Percentiles rank a stretch among this genome's conserved stretches.
Conservation (phyloP, 2,329 filamentous ascomycete genomes). For the Coniella vitis region DNA sequence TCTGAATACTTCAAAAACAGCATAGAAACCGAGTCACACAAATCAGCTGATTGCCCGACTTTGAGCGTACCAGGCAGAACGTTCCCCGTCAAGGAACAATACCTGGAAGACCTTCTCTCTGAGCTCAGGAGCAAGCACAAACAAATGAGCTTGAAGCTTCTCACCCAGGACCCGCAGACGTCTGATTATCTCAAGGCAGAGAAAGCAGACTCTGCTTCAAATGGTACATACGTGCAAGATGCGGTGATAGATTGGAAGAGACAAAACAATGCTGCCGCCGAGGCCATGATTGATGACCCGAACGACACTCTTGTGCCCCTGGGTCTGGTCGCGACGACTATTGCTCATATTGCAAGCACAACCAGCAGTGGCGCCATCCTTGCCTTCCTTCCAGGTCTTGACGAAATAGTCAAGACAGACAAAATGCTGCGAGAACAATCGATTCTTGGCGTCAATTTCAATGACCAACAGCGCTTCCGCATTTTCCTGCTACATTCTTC, state of each 20-base stretch:
- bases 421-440: constrained; percentile 29
- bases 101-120: constrained; percentile 5
- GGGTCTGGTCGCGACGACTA: constrained; percentile 34
- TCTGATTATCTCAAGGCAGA: background rate
- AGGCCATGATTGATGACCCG: background rate
- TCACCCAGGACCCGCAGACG: background rate
- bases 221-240: background rate
- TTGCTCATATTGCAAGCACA: constrained; percentile 38
- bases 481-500: constrained; percentile 40
- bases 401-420: constrained; percentile 19
- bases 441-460: constrained; percentile 32
- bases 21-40: background rate
- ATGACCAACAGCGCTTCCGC: constrained; percentile 31
- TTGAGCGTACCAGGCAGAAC: constrained; percentile 11
- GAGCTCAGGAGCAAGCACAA: background rate
- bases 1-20: constrained; percentile 7
- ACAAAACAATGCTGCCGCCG: background rate
- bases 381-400: constrained; percentile 38
- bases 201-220: background rate
- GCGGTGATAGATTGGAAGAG: constrained; percentile 3
- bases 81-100: constrained; percentile 9
- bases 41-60: background rate
- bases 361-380: constrained; percentile 37
- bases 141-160: background rate
- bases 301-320: constrained; percentile 26